These are phyloP conservation scores for Yamadazyma epiphylla DNA, from an alignment of 1,139 yeast species.

Conservation along the genomic window DNA sequence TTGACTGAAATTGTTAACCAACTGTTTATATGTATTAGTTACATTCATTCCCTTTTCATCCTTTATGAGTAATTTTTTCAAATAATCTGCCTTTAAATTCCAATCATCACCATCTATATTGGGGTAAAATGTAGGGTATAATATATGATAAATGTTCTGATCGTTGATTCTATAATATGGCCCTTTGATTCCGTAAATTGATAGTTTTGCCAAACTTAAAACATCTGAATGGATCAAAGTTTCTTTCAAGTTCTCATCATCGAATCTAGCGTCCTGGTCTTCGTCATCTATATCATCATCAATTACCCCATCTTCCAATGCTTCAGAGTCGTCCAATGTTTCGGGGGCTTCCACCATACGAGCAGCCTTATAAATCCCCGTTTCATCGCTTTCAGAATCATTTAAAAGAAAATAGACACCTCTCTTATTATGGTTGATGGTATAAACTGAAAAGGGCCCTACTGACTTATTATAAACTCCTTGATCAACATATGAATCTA, in stretches of 20 bases:
- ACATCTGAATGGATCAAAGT: conserved; percentile 34
- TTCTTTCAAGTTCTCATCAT: conserved; percentile 2
- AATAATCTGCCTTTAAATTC: conserved; percentile 23
- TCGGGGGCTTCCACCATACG: no score
- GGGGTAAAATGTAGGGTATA: conserved; percentile 45
- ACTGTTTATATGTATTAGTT: conserved; percentile 15
- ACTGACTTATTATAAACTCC: conserved; percentile 8
- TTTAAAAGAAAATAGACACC: not conserved
- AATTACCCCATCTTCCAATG: not conserved
- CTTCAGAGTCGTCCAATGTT: no score
- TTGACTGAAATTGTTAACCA: conserved; percentile 15
- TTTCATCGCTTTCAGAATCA: not conserved
- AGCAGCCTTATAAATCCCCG: not conserved
- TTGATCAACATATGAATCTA: conserved; percentile 19
- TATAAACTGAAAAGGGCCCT: conserved; percentile 33
- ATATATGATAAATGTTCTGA: conserved; percentile 44
- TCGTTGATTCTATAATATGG: conserved; percentile 33
- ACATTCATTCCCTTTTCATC: conserved; percentile 12
- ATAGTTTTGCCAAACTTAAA: conserved; percentile 35
- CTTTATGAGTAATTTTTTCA: conserved; percentile 15
- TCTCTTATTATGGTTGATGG: not conserved
- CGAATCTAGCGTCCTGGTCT: conserved; percentile 1
- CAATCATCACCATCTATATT: conserved; percentile 44
- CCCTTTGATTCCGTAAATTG: conserved; percentile 43
- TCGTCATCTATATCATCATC: not conserved